Conservation (phyloP, 169 alveolate genomes). For the Eimeria falciformis region DNA sequence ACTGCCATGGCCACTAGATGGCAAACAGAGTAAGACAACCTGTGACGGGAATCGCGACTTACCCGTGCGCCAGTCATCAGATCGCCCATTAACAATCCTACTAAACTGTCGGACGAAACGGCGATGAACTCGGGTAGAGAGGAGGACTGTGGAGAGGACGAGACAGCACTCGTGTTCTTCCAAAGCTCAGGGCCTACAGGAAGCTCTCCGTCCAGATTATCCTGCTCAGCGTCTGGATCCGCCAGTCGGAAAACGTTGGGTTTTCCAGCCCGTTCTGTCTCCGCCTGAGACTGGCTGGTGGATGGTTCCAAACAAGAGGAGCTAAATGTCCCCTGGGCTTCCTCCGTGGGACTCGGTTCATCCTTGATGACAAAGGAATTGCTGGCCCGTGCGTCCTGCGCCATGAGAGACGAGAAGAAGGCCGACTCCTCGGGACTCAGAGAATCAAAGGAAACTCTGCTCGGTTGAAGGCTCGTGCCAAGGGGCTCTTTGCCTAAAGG, state of each 20-base stretch:
- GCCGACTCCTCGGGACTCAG: not conserved
- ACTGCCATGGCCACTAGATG: too few relatives aligned
- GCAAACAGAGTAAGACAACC: too few relatives aligned
- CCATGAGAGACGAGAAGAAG: slow-evolving; percentile 46
- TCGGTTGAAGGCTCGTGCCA: not conserved
- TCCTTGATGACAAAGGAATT: too few relatives aligned
- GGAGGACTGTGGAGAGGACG: not conserved
- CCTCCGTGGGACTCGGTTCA: too few relatives aligned
- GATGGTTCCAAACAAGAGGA: too few relatives aligned
- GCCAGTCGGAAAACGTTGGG: too few relatives aligned
- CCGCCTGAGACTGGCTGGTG: not conserved
- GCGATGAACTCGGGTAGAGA: slow-evolving; percentile 28
- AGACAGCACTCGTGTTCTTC: too few relatives aligned
- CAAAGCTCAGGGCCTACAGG: too few relatives aligned
- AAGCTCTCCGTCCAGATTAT: too few relatives aligned
- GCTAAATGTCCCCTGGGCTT: too few relatives aligned
- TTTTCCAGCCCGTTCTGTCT: too few relatives aligned
- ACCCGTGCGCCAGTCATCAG: slow-evolving; percentile 42
- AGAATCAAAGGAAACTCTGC: not conserved
- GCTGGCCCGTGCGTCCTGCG: slow-evolving; percentile 57
- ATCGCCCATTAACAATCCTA: slow-evolving; percentile 9
- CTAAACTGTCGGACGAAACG: slow-evolving; percentile 25
- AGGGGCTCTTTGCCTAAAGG: not conserved
- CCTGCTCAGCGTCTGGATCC: too few relatives aligned
- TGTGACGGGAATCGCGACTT: not conserved